phyloP scores from a whole-genome alignment of 2,329 filamentous ascomycete species.

The Aspergillus sp. region DNA sequence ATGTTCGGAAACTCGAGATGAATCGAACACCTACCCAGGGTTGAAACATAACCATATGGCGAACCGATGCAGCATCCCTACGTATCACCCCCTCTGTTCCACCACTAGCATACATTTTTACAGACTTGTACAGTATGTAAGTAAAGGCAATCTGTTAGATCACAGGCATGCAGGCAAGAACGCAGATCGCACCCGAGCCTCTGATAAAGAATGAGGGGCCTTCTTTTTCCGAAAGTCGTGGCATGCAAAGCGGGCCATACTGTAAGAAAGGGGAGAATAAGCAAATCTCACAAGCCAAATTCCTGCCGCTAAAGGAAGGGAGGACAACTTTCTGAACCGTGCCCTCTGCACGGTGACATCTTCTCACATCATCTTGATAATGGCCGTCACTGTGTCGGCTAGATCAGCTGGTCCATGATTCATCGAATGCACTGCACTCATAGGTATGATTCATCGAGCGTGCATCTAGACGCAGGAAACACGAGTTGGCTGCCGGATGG shows the following conservation, averaged over 20 bases:
- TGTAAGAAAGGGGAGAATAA: neutral
- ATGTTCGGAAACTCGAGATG: no score
- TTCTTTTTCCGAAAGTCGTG: neutral
- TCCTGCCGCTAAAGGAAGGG: neutral
- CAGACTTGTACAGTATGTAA: neutral
- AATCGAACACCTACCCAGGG: no score
- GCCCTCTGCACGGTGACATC: conserved; percentile 5
- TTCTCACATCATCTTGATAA: neutral
- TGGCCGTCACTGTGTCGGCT: neutral
- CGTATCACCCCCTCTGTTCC: neutral
- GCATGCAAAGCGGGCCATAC: conserved; percentile 1
- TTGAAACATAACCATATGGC: neutral
- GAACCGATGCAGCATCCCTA: neutral
- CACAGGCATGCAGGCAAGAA: conserved; percentile 18
- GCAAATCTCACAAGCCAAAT: neutral
- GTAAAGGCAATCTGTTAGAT: conserved; percentile 11
- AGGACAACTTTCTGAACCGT: conserved; percentile 6
- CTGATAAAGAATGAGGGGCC: conserved; percentile 5
- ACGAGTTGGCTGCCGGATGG: conserved; percentile 3
- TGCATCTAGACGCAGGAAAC: neutral
- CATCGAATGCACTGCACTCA: neutral
- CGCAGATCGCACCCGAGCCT: conserved; percentile 17
- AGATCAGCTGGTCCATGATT: neutral
- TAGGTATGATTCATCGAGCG: neutral
- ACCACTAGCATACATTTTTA: neutral